phyloP scores from a whole-genome alignment of 129 eudicot species.

The Centrapalus pauciflorus region DNA sequence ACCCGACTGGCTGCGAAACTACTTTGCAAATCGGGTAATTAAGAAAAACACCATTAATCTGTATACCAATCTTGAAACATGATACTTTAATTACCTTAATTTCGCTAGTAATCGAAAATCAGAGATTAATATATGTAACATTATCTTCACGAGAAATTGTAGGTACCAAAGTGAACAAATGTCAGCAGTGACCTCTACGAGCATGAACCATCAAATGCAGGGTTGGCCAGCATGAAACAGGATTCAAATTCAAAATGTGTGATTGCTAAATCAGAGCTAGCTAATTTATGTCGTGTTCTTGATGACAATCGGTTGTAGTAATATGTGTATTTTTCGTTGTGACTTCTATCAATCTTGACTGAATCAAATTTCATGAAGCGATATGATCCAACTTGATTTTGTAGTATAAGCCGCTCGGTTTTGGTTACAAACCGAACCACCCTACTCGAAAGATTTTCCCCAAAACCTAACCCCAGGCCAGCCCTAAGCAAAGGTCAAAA shows the following conservation, averaged over 20 bases:
- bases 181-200: constrained; percentile 32
- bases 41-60: neutral
- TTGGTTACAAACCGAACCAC: neutral
- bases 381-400: constrained; percentile 4
- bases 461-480: no score
- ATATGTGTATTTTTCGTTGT: constrained; percentile 17
- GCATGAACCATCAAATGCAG: constrained; percentile 41
- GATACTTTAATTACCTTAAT: no score
- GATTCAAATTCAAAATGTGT: constrained; percentile 13
- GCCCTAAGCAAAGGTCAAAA: no score
- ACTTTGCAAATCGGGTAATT: constrained; percentile 55
- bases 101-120: no score
- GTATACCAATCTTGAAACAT: neutral
- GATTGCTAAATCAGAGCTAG: constrained; percentile 1
- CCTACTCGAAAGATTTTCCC: no score
- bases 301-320: constrained; percentile 2
- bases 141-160: neutral
- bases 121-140: neutral
- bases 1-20: constrained; percentile 40
- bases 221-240: constrained; percentile 38
- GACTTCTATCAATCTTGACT: constrained; percentile 5
- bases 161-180: constrained; percentile 39
- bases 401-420: neutral
- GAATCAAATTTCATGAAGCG: constrained; percentile 10
- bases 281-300: constrained; percentile 9